Base-by-base conservation (phyloP, 2,329 filamentous ascomycete genomes). In the Pyrenochaeta sp. region DNA sequence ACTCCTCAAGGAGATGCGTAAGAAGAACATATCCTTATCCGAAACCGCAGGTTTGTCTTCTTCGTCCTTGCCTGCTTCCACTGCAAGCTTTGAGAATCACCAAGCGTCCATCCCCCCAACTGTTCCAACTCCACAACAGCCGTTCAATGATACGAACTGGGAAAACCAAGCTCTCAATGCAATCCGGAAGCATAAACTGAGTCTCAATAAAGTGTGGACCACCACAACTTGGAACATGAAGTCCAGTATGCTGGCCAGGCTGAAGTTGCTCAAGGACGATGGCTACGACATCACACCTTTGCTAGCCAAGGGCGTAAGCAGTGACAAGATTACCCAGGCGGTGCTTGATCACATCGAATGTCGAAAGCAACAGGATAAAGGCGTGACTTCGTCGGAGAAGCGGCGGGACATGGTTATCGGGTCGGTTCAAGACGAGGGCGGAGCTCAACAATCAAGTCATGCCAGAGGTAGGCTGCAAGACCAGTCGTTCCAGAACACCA, bases 211-310 rank as follows among this genome's bases (percentile, higher is more conserved):
- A 5, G 13, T 39, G 5, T 39, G 36, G 36, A 39, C 22, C 47
- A 40, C 13, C 8, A 44, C 28, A 13, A 63, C 57, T 10, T 63
- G 60, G 58, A 61, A 58, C n/a, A 52, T 52, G 42, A 63, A 63
- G 25, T 45, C 54, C 8, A 61, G 42, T 46, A 63, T 53, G 13
- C 30, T 50, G 15, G 37, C 45, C 8, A 45, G 60, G 13, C 46
- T 61, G 9, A 55, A 58, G 30, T 27, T 63, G n/a, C 32, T 63
- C 8, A 54, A 61, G 45, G 51, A 63, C n/a, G 54, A 63, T 19
- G 60, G 60, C 7, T 61, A 58, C 28, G 54, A 63, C 19, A 60
- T 63, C 7, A 22, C 2, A 6, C 27, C 45, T n/a, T 30, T 63
- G 10, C 6, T 24, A 15, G 10, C 1, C 22, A 47, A 58, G 32